Base-by-base conservation (phyloP, 768 basidiomycete species). In the Auriscalpium vulgare region DNA sequence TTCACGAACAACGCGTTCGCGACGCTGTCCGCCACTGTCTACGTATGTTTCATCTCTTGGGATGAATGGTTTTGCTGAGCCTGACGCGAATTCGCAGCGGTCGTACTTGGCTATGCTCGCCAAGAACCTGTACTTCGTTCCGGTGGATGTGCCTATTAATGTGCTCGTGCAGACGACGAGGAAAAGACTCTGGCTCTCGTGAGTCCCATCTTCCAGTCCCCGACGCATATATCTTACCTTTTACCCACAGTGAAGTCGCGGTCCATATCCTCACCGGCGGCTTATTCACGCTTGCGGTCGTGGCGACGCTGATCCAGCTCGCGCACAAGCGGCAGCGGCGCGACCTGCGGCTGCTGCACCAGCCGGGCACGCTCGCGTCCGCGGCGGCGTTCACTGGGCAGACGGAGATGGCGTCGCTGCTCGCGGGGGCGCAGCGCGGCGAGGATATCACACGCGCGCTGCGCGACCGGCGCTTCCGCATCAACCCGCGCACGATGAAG, bases 361-460 rank as follows among this genome's bases (percentile, higher is more conserved):
- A 73, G 49, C 78, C 79, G 0, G 62, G 81, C 16, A 82, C 82
- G 5, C 78, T 83, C 51, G 81, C 79, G 19, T 78, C 79, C 10
- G 81, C 81, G 11, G 75, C 80, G 11, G 75, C 78, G 40, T 75
- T 82, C 58, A 78, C 78, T 10, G 80, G 75, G 8, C 74, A 76
- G 59, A 79, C 78, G 3, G 74, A 72, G 34, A 71, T 81, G 59
- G 78, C 74, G 10, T 67, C 74, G 9, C 69, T 79, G 48, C 69
- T 80, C 4, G 72, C 73, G 7, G 72, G 72, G 16, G 70, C 71
- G 47, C 75, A 77, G 48, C 49, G 34, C 37, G n/a, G 37, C 44
- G 67, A 69, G 48, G 77, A 77, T 7, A 74, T 82, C 44, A 63
- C 64, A 8, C 62, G 73, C 37, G 75, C 71, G 10, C 66, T 82